These are phyloP conservation scores for Mortierella sp. DNA, from an alignment of 371 early-diverging fungal species.

Conservation along the genomic window DNA sequence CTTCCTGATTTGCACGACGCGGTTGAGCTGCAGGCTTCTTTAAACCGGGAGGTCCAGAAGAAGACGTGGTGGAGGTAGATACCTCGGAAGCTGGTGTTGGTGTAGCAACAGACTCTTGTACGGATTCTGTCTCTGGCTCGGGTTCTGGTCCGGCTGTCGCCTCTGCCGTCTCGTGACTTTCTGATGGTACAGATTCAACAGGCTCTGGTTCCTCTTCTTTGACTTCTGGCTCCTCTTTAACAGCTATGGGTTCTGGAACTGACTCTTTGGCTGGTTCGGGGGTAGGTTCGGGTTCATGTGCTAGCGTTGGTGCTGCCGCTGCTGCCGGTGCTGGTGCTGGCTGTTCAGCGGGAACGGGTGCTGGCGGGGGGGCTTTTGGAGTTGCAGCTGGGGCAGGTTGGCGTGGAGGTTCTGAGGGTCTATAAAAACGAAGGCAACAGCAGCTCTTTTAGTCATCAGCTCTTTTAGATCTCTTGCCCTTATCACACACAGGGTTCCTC, in stretches of 20 bases:
- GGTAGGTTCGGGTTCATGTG: constrained; percentile 16
- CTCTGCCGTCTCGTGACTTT: background rate
- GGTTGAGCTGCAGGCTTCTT: constrained; percentile 55
- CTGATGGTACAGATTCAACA: constrained; percentile 19
- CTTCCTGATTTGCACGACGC: constrained; percentile 83
- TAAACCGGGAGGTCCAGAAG: constrained; percentile 63
- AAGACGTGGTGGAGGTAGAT: constrained; percentile 6
- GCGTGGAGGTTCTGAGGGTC: background rate
- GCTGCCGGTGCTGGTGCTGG: background rate
- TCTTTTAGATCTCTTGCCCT: no score
- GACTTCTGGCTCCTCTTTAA: constrained; percentile 25
- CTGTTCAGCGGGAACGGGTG: constrained; percentile 13
- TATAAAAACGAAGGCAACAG: background rate
- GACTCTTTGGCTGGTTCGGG: constrained; percentile 27
- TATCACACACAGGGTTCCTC: background rate
- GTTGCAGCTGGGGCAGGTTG: constrained; percentile 23
- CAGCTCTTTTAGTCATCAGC: no score
- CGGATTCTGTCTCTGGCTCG: constrained; percentile 24
- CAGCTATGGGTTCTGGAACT: constrained; percentile 26
- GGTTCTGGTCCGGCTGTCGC: constrained; percentile 9
- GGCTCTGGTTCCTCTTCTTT: constrained; percentile 21
- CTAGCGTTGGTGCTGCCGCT: constrained; percentile 18
- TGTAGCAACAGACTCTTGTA: constrained; percentile 10
- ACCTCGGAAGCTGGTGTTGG: constrained; percentile 8
- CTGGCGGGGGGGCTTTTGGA: constrained; percentile 11